Evolutionary conservation across 1,139 yeast genomes (phyloP), one percentile per base, ranked within the genome.

Genomic region (Saccharomyces uvarum): DNA sequence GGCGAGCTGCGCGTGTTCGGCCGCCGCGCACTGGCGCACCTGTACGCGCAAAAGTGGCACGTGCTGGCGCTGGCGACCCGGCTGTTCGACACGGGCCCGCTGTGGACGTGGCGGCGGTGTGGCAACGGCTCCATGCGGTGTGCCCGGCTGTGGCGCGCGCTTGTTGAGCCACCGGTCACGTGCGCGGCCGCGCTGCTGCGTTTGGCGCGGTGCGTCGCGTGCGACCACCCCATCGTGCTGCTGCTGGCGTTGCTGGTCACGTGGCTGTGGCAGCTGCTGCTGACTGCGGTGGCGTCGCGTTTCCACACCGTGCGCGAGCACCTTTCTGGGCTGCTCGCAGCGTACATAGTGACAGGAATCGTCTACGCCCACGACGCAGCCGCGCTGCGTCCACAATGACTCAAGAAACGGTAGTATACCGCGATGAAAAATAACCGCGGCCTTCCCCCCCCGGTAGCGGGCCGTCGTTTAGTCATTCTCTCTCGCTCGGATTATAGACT

Each of bases 191-290:
- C 53, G 53, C 53, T 41, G 51, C n/a, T 50, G 41, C 52, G 50
- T 51, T 13, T 47, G 48, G 44, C 47, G 21, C 67, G 69, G 24
- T 56, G 53, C 48, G 54, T 68, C 2, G 53, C 62, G 41, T 66
- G 74, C 26, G 61, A 63, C 2, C 70, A 74, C 56, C 86, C 88
- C 0, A 72, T 77, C 6, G 59, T 79, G 38, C 57, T 78, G 2
- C 73, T 81, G 1, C 53, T 77, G 2, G 65, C 63, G 6, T 70
- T 89, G 48, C 70, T 83, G 28, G 65, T 69, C 0, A 68, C 88
- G 49, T 90, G 96, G 95, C 79, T 87, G 79, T 88, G 88, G 81
- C 90, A 91, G 95, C 75, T 90, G 50, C 72, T 90, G 50, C 83
- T 88, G 80, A 91, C 99, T 0, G 81, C 88, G 58, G 77, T 88